Conservation (phyloP, 257 asterid genomes). For the Cordia subcordata region DNA sequence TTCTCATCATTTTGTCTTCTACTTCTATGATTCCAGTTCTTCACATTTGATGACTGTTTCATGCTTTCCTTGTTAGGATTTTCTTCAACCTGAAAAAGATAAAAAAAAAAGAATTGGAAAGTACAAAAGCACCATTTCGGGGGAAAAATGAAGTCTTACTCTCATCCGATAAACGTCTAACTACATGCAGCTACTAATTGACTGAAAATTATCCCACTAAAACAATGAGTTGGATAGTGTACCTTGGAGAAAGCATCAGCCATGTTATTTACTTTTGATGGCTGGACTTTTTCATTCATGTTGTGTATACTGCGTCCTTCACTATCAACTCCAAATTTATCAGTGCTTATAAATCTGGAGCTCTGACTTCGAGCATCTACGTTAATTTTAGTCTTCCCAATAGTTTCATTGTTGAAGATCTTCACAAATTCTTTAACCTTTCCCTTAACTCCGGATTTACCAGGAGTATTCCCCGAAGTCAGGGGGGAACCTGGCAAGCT, state of each 20-base stretch:
- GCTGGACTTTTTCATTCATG: conserved; percentile 24
- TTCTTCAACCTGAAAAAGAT: conserved; percentile 39
- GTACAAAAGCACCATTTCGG: conserved; percentile 7
- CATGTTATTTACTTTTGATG: conserved; percentile 22
- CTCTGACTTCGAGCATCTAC: conserved; percentile 30
- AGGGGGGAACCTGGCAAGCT: conserved; percentile 16
- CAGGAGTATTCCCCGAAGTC: conserved; percentile 20
- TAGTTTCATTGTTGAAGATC: conserved; percentile 55
- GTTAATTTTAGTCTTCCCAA: conserved; percentile 28
- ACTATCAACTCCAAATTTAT: conserved; percentile 24
- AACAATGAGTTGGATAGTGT: not conserved
- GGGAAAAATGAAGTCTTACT: not conserved
- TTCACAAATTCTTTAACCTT: conserved; percentile 77
- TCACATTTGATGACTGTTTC: conserved; percentile 21
- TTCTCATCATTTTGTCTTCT: conserved; percentile 21
- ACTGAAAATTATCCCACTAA: not conserved
- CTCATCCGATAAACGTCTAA: not conserved
- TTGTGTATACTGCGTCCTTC: conserved; percentile 31
- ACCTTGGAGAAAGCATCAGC: conserved; percentile 48
- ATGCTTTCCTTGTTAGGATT: conserved; percentile 29
- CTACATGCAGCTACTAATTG: not conserved
- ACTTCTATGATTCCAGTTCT: conserved; percentile 17
- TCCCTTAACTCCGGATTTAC: conserved; percentile 41
- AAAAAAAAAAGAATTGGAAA: conserved; percentile 2
- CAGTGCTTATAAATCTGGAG: conserved; percentile 36